Evolutionary conservation across 768 basidiomycete species (phyloP).

Genomic region (Terana coerulea): DNA sequence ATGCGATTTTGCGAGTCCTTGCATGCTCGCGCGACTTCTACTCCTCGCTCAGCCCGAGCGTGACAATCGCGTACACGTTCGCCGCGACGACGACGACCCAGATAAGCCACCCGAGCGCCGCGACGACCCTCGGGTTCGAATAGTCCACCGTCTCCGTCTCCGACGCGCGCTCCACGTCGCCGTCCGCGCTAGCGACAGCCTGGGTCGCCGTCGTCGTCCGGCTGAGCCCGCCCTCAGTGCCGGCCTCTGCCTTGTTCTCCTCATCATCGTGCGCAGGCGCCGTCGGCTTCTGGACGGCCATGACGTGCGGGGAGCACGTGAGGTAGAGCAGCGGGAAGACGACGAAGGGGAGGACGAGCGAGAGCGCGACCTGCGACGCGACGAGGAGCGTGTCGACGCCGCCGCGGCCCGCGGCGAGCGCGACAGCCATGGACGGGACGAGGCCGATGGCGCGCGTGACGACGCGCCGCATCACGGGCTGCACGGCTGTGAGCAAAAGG

Average conservation of each 20-base stretch:
- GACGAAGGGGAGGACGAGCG: constrained; percentile 82
- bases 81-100: constrained; percentile 67
- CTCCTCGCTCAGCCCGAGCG: constrained; percentile 42
- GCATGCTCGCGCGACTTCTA: too few species aligned
- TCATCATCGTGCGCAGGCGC: neutral
- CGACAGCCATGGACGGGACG: constrained; percentile 78
- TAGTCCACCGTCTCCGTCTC: constrained; percentile 51
- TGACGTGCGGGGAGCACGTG: constrained; percentile 62
- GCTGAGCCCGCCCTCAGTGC: neutral
- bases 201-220: constrained; percentile 1
- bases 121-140: constrained; percentile 54
- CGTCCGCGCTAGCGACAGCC: neutral
- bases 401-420: constrained; percentile 59
- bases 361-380: constrained; percentile 78
- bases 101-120: constrained; percentile 48
- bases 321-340: constrained; percentile 77
- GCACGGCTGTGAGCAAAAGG: neutral
- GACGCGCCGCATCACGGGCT: constrained; percentile 78
- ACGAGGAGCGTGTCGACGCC: constrained; percentile 84
- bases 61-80: constrained; percentile 73
- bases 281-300: constrained; percentile 49
- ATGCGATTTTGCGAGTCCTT: too few species aligned
- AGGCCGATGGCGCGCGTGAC: constrained; percentile 79
- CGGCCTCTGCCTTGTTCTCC: neutral
- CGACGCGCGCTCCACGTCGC: constrained; percentile 12